Evolutionary conservation across 1,139 yeast species (phyloP), one percentile per base, ranked within the genome.

Genomic region (Yamadazyma atlantica): DNA sequence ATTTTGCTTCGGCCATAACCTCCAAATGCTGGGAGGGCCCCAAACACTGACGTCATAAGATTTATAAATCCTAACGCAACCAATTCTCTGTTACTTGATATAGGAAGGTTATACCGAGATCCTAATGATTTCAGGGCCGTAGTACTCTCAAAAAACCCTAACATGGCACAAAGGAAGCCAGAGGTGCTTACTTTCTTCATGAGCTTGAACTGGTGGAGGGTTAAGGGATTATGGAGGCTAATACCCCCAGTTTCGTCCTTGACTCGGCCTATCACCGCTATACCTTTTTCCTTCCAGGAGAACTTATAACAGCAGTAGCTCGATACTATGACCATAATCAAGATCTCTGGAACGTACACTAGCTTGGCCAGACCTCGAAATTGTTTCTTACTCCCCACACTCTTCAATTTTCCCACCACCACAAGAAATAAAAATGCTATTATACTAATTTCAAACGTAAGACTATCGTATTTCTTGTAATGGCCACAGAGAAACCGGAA

Each of bases 1-100:
- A 92, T 82, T 53, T 86, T 90, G 26, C 95, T 83, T 55, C 98
- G 75, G 1, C 97, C 97, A 55, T 92, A 92, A 0, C 98, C 97
- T 2, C 98, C 98, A 69, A 90, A 90, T 1, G 96, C 81, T 0
- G 98, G 97, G 11, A 92, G 66, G 0, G 92, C 86, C 3, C 96
- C 92, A 50, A 87, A 80, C 15, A 78, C 44, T 2, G 88, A 76
- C 1, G 84, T 82, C 3, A 75, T 64, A 2, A 89, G 46, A 52
- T 90, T 92, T 35, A 85, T 79, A 15, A 77, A 63, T 0, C 98
- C 98, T 33, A 92, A 66, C 0, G 97, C 97, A 6, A 85, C 84
- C 37, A 85, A 62, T 51, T 85, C 94, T 46, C 90, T 69, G 51
- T 85, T 84, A 1, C 90, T 79, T 0, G 90, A 82, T 4, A 84